Evolutionary conservation across 257 asterid genomes (phyloP), one percentile per base, ranked within the genome.

Genomic region (Plantago ovata): DNA sequence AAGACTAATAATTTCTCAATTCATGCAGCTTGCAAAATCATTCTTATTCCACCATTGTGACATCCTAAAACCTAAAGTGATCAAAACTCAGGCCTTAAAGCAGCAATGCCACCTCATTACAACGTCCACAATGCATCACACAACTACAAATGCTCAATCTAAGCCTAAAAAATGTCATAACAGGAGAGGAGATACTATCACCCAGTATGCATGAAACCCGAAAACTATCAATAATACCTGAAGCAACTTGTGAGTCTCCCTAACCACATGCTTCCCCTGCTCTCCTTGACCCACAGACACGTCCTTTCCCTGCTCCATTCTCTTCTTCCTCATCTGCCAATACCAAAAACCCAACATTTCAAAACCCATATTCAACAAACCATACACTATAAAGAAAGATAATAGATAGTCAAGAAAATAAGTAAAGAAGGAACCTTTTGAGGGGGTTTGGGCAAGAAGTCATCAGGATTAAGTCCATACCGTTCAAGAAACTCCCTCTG

Each of bases 201-300:
- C 18, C 13, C 49, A 43, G 49, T 43, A 43, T 13, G 10, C 13
- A 11, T 19, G 18, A 59, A 65, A 49, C 39, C 49, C 33, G 50
- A 57, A 49, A 22, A 14, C 9, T 9, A 58, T 43, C 19, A 72
- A 56, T 58, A 72, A 56, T 58, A 92, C 98, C 94, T 92, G 98
- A 72, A 92, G 94, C 84, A 93, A 76, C 71, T 81, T 88, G 86
- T 93, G 98, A 21, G 98, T 93, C 72, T 82, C 98, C 13, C 98
- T 68, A 1, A 84, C 79, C 36, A 28, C 36, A 65, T 79, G 80
- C 70, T 67, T 77, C 10, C 36, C 36, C 36, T 82, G 63, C 77
- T 84, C 95, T 4, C 14, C 16, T 11, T 50, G 38, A 72, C 80
- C 87, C 24, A 46, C 13, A 14, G 61, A 69, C 1, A 46, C 69